Base-by-base conservation (phyloP, 306 rosid species). In the Oxytropis ochrocephala region DNA sequence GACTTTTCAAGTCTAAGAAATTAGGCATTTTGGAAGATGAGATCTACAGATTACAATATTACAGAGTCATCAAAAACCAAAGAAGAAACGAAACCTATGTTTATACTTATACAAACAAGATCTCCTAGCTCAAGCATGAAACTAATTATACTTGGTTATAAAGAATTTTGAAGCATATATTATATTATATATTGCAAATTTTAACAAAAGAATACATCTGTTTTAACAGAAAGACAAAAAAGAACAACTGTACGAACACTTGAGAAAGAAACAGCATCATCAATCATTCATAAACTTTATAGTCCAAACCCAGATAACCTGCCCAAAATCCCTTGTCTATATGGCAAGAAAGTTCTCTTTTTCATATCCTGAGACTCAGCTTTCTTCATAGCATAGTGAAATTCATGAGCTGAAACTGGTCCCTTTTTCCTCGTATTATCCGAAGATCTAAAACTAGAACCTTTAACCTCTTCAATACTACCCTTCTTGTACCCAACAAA, bases 271-370 rank as follows among this genome's bases (percentile, higher is more conserved):
- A 47, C 2, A 9, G 17, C 48, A 35, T 58, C 27, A 11, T 55
- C 14, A 14, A 29, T 30, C 14, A 54, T 3, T 10, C 11, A 9
- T 35, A n/a, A n/a, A 59, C 66, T 56, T 41, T 41, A 72, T 70
- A 64, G 72, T 35, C 96, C 92, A 24, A 88, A 86, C 69, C 96
- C 89, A 75, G 95, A 76, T 32, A 93, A 75, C 55, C 85, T 78
- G 2, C 98, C 97, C 62, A 94, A 55, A 64, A 94, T 85, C 42
- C 96, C 96, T 41, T 83, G 96, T 64, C 79, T 91, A 84, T 88
- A 94, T 0, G 99, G 99, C 87, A 94, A 81, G 82, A 73, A 91
- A 32, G 96, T 94, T 71, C 70, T 89, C 84, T 89, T 94, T 88
- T 89, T 94, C 85, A 85, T 19, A 72, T 87, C 97, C 42, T 85